Base-by-base conservation (phyloP, 768 basidiomycete species). In the Suillus paluster region DNA sequence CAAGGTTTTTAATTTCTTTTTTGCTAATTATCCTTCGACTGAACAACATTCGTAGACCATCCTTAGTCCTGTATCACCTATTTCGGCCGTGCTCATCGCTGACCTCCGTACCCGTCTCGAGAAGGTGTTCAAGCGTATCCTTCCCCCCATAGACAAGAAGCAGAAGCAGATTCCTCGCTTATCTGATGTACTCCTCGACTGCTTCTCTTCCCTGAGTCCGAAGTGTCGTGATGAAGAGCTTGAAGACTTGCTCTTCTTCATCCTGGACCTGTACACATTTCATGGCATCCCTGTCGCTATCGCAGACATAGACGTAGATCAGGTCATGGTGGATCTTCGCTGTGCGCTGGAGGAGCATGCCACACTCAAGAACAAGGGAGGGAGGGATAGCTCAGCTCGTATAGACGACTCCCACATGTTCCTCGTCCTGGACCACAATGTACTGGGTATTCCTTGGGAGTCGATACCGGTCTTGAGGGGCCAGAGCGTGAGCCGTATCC, bases 371-470 rank as follows among this genome's bases (percentile, higher is more conserved):
- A 74, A 82, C 75, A 68, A 62, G 67, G 63, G 64, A 64, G 63
- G 66, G 63, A 77, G 67, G 68, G 67, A 66, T 58, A 68, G 66
- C 23, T 50, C 60, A 15, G 64, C 57, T 5, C 52, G 62, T 8
- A 72, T 67, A 30, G 66, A 77, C 6, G 90, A 92, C 67, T 81
- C 86, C 45, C 97, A 99, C 70, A 75, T 88, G 39, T 97, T 98
- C 78, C 79, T 99, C 63, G 84, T 97, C 21, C 81, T 99, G 54
- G 97, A 98, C 75, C 93, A 92, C 76, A 88, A 92, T 62, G 78
- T 96, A 12, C 93, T 95, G 69, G 86, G 87, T 0, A 81, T 99
- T 59, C 96, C 97, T 2, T 99, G 97, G 97, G 97, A 99, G 76
- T 96, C 91, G 27, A 86, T 98, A 15, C 95, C 97, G 0, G 84